These are phyloP conservation scores for Mortierella sp. DNA, from an alignment of 371 early-diverging fungal genomes.

Conservation along the genomic window DNA sequence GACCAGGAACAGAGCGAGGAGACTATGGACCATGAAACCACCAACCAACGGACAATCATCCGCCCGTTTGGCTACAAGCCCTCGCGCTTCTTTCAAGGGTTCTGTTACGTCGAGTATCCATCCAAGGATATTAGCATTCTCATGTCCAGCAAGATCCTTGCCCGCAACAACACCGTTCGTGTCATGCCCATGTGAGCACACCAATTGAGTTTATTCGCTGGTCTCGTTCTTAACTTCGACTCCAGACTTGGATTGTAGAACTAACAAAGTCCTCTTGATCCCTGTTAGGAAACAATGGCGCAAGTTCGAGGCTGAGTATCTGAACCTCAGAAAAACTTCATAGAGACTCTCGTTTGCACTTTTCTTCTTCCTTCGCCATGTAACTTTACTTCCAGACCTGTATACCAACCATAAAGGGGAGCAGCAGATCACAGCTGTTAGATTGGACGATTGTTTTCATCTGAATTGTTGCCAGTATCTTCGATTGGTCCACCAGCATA, in stretches of 20 bases:
- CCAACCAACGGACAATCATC: slow-evolving; percentile 39
- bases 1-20: background rate
- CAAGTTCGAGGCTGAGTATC: slow-evolving; percentile 44
- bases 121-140: slow-evolving; percentile 20
- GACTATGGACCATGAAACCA: slow-evolving; percentile 3
- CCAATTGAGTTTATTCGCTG: background rate
- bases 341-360: background rate
- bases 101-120: slow-evolving; percentile 48
- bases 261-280: background rate
- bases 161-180: slow-evolving; percentile 46
- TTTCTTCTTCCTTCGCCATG: background rate
- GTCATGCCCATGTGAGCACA: slow-evolving; percentile 47
- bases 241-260: background rate
- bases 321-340: slow-evolving; percentile 28
- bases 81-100: slow-evolving; percentile 49
- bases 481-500: too few species aligned
- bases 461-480: too few species aligned
- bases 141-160: slow-evolving; percentile 41
- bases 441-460: too few species aligned
- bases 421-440: too few species aligned
- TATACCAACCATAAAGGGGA: too few species aligned
- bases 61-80: slow-evolving; percentile 45
- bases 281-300: slow-evolving; percentile 49
- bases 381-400: slow-evolving; percentile 3
- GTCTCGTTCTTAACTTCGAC: too few species aligned